phyloP scores from a whole-genome alignment of 2,329 filamentous ascomycete genomes.

The Hypomyces rosellus region DNA sequence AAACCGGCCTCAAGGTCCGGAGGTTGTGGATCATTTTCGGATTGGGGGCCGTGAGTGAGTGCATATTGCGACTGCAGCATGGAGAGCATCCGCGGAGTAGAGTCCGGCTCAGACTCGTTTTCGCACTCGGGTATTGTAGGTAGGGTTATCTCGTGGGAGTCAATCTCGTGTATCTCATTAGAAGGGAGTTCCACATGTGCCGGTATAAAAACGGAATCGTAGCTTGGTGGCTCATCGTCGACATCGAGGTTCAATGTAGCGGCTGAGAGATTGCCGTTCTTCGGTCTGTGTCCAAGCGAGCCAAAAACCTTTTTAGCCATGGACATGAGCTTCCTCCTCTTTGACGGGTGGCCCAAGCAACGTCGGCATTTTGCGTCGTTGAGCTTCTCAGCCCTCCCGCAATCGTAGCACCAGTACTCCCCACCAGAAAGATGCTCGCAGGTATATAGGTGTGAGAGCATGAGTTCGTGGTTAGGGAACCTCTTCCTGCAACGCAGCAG shows the following conservation, averaged over 20 bases:
- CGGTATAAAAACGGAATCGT: constrained; percentile 35
- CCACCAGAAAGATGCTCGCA: constrained; percentile 43
- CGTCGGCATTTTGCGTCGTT: constrained; percentile 45
- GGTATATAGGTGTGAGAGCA: constrained; percentile 46
- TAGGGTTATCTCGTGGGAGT: constrained; percentile 39
- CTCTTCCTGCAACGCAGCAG: constrained; percentile 44
- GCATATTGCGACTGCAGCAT: constrained; percentile 19
- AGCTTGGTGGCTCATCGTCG: constrained; percentile 39
- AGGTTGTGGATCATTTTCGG: constrained; percentile 6
- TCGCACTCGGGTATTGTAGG: constrained; percentile 23
- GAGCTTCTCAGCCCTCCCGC: constrained; percentile 45
- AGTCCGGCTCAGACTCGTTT: constrained; percentile 15
- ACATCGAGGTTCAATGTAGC: constrained; percentile 22
- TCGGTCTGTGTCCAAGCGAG: constrained; percentile 44
- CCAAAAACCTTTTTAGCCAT: constrained; percentile 51
- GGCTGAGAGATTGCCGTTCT: constrained; percentile 18
- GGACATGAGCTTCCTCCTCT: constrained; percentile 44
- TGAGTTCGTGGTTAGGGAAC: constrained; percentile 46
- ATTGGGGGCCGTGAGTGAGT: constrained; percentile 10
- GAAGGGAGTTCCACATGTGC: constrained; percentile 40
- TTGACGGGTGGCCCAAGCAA: constrained; percentile 44
- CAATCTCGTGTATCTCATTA: constrained; percentile 47
- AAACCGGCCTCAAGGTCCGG: constrained; percentile 22
- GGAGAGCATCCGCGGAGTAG: constrained; percentile 10
- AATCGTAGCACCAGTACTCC: constrained; percentile 53